Evolutionary conservation across 2,329 filamentous ascomycete species (phyloP), one percentile per base, ranked within the genome.

Genomic region (Monilinia laxa): DNA sequence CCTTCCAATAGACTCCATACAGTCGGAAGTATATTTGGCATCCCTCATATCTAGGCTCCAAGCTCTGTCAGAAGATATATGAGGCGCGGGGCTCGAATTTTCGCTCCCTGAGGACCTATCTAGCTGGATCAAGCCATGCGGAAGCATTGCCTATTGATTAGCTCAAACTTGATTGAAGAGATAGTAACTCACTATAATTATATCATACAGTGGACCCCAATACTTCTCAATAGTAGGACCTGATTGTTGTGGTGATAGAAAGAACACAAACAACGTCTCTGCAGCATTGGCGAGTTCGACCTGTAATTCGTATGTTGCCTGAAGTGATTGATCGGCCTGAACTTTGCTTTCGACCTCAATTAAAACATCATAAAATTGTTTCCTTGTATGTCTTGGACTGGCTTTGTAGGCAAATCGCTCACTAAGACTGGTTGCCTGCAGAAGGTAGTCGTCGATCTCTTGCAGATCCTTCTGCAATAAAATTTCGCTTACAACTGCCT

Each of bases 281-380:
- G 78, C 77, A 40, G 75, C 76, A 66, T 81, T 81, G 65, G 80
- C 78, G 0, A 82, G 70, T 42, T 79, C 79, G 11, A 80, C 70
- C 2, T 31, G 73, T 68, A n/a, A 65, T 55, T 69, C 74, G 68
- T 63, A 76, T 40, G 69, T 68, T 25, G 40, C 35, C 20, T 38
- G 64, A 18, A 73, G 68, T 20, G 71, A 72, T 31, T 66, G 60
- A 47, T 73, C 69, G 2, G 25, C 20, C 57, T 49, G 57, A 23
- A 59, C 23, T 68, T 70, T 62, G 68, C 71, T 51, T 67, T 63
- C 47, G 71, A 55, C 51, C 38, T 64, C 20, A 10, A 18, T 7
- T n/a, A 64, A 31, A 25, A 45, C 16, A 14, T 38, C 18, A 35
- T 64, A 64, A 18, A 55, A 42, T 16, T 54, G 23, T n/a, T 42